Percentiles rank a stretch among this genome's conserved stretches.
Evolutionary conservation across 768 basidiomycete species (phyloP).

Genomic region (Russula vinacea): DNA sequence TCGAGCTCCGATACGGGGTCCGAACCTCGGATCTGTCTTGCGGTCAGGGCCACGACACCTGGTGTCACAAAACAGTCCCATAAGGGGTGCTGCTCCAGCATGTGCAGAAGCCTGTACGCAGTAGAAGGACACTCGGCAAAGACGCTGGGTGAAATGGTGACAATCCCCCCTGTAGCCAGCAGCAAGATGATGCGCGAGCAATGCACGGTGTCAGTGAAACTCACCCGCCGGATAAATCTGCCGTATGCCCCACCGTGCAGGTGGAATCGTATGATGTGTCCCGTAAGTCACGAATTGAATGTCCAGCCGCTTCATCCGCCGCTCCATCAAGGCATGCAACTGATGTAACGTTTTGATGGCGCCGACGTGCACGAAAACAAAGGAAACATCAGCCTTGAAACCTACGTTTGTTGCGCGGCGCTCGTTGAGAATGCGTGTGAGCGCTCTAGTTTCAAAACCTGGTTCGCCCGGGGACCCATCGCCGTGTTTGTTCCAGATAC

Average conservation of each 20-base stretch:
- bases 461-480: constrained; percentile 16
- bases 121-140: constrained; percentile 53
- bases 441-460: constrained; percentile 18
- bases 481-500: constrained; percentile 26
- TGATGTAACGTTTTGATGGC: constrained; percentile 49
- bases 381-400: constrained; percentile 40
- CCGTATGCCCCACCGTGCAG: constrained; percentile 55
- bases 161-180: constrained; percentile 56
- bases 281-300: constrained; percentile 68
- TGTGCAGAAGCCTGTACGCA: constrained; percentile 47
- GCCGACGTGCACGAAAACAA: constrained; percentile 66
- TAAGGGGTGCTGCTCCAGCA: constrained; percentile 56
- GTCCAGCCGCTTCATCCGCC: constrained; percentile 45
- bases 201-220: constrained; percentile 27
- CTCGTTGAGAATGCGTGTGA: constrained; percentile 18
- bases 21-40: constrained; percentile 39
- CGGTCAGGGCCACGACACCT: constrained; percentile 56
- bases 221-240: constrained; percentile 69
- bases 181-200: constrained; percentile 1
- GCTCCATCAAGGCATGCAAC: constrained; percentile 49
- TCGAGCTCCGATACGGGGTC: constrained; percentile 29
- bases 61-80: constrained; percentile 71
- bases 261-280: constrained; percentile 52
- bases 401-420: constrained; percentile 21
- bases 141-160: constrained; percentile 65